These are phyloP conservation scores for Santalum album DNA, from an alignment of 164 flowering plant genomes.

Conservation along the genomic window DNA sequence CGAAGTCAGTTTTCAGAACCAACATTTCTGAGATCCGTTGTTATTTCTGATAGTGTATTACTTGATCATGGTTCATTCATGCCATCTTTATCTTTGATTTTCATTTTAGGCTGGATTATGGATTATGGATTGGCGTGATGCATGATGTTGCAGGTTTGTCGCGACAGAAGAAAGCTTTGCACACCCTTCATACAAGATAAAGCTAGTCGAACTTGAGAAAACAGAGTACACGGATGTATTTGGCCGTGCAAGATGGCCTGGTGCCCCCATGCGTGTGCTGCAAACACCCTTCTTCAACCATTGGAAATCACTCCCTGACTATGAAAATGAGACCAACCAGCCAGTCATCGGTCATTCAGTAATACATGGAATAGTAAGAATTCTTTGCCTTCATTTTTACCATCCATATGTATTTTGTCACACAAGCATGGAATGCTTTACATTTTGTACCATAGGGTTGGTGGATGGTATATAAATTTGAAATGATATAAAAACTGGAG, in stretches of 20 bases:
- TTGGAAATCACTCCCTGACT: slow-evolving; percentile 47
- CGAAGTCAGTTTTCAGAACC: too few relatives aligned
- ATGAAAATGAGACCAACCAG: slow-evolving; percentile 59
- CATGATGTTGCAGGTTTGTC: slow-evolving; percentile 46
- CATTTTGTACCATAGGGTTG: too few relatives aligned
- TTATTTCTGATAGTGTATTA: too few relatives aligned
- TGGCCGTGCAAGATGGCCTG: slow-evolving; percentile 95
- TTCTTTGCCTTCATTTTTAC: not conserved
- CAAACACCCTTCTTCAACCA: slow-evolving; percentile 55
- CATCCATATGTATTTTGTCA: not conserved
- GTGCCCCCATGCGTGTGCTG: slow-evolving; percentile 76
- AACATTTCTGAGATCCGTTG: too few relatives aligned
- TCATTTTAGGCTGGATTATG: too few relatives aligned
- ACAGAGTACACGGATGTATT: slow-evolving; percentile 68
- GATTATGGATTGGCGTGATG: too few relatives aligned
- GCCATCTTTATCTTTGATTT: too few relatives aligned
- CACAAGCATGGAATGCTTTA: too few relatives aligned
- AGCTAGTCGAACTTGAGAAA: slow-evolving; percentile 48
- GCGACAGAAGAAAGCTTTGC: slow-evolving; percentile 87
- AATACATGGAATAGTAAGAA: slow-evolving; percentile 62
- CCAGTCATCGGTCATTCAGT: slow-evolving; percentile 67
- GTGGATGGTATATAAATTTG: too few relatives aligned
- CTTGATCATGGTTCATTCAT: too few relatives aligned
- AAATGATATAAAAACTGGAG: too few relatives aligned
- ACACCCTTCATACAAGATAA: slow-evolving; percentile 71